A percentile compares a stretch with the other conserved stretches of the same genome.
Conservation (phyloP, 2,329 filamentous ascomycete genomes). For the Zymoseptoria passerinii region DNA sequence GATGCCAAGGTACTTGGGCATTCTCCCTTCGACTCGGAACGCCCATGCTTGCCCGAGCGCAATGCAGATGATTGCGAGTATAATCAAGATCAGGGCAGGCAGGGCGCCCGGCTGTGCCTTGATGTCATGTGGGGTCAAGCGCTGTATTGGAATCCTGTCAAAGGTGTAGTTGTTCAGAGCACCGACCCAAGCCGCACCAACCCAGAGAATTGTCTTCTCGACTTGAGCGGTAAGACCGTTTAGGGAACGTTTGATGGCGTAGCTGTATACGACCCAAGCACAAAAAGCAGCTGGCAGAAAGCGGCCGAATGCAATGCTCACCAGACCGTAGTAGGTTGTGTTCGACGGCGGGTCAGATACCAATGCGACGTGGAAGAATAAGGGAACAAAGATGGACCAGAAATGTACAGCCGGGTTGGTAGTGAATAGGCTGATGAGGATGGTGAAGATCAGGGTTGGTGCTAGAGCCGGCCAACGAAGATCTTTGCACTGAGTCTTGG, state of each 20-base stretch:
- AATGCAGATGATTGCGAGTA: slow-evolving; percentile 61
- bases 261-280: slow-evolving; percentile 78
- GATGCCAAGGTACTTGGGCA: slow-evolving; percentile 67
- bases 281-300: slow-evolving; percentile 83
- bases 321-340: slow-evolving; percentile 55
- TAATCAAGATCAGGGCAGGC: slow-evolving; percentile 68
- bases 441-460: slow-evolving; percentile 72
- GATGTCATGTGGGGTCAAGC: slow-evolving; percentile 84
- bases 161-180: slow-evolving; percentile 93
- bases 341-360: slow-evolving; percentile 77
- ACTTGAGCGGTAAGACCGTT: slow-evolving; percentile 68
- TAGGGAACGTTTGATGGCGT: slow-evolving; percentile 67
- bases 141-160: slow-evolving; percentile 83
- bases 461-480: slow-evolving; percentile 76
- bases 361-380: slow-evolving; percentile 85
- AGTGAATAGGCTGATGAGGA: slow-evolving; percentile 71
- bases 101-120: slow-evolving; percentile 82
- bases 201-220: slow-evolving; percentile 83
- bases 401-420: slow-evolving; percentile 74
- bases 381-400: slow-evolving; percentile 68
- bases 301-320: slow-evolving; percentile 71
- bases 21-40: slow-evolving; percentile 74
- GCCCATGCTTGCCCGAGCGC: slow-evolving; percentile 71
- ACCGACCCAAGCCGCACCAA: slow-evolving; percentile 85
- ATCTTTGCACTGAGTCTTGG: slow-evolving; percentile 62